phyloP scores from a whole-genome alignment of 169 alveolate genomes.

The Perkinsus chesapeaki region DNA sequence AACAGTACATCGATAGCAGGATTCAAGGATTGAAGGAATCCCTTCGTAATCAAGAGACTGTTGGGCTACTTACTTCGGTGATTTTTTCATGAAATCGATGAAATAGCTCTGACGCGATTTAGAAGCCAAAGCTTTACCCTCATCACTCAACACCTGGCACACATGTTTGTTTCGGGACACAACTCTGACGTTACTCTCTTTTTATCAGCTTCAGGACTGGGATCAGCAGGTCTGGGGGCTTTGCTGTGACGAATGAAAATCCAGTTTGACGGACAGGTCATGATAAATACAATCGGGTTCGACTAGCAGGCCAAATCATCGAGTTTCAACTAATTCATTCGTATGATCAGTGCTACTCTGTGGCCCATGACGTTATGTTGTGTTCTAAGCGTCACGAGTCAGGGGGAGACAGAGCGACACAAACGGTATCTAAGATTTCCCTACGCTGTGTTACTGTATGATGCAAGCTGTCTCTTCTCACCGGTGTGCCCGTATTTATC shows the following conservation, averaged over 20 bases:
- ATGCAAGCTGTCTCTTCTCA: too few relatives aligned
- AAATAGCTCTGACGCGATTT: neutral
- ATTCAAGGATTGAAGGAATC: neutral
- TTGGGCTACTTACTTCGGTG: neutral
- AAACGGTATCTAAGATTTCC: too few relatives aligned
- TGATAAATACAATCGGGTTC: neutral
- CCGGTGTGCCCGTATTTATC: too few relatives aligned
- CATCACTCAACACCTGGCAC: neutral
- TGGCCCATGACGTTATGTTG: too few relatives aligned
- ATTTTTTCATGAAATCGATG: neutral
- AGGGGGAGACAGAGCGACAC: too few relatives aligned
- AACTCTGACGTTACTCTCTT: neutral
- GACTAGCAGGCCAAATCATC: too few relatives aligned
- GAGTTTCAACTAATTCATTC: too few relatives aligned
- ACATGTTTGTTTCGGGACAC: neutral
- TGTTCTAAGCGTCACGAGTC: too few relatives aligned
- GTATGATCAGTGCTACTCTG: too few relatives aligned
- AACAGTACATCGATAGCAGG: too few relatives aligned
- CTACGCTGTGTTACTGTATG: too few relatives aligned
- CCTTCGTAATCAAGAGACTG: neutral
- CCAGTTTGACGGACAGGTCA: neutral
- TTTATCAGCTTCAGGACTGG: neutral
- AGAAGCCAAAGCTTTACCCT: neutral
- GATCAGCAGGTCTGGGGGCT: neutral
- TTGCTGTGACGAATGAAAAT: neutral